Base-by-base conservation (phyloP, 192 early-diverging fungal species). In the Globomyces pollinis-pini region DNA sequence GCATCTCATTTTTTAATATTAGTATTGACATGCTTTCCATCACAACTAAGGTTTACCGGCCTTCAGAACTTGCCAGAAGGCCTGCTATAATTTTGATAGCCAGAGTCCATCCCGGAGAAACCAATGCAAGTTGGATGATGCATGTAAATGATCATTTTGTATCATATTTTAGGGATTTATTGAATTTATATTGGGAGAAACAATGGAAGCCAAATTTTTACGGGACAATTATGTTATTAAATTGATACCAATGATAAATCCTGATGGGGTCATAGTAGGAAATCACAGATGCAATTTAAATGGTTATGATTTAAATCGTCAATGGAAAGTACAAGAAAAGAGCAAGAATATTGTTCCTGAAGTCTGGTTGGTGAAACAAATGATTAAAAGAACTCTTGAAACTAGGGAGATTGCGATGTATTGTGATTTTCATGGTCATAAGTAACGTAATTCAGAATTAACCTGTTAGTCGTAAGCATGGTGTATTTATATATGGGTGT, bases 361-460 rank as follows among this genome's bases (percentile, higher is more conserved):
- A 38, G 53, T 76, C 1, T 47, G 32, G 18, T 18, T 43, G 6
- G 57, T 63, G 13, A 45, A 51, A 36, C 28, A 39, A 21, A 58
- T 76, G 53, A 41, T 76, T 7, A 32, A 56, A 31, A 24, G 55
- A 26, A 67, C 49, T 29, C 11, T 38, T 5, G 33, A 28, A 5
- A 34, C 32, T 20, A 23, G 66, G 30, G 58, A 67, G 6, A 43
- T 76, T n/a, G 30, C 51, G 7, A 16, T 76, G n/a, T 76, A 47
- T 55, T 72, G 70, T 47, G 74, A 76, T 47, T 36, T 76, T 11
- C 74, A 76, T 55, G 74, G 74, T 15, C 74, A 76, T 55, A 72
- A 67, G 52, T 62, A 61, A 50, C 36, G 34, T 44, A 33, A n/a
- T 32, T 49, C 7, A 32, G 7, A 20, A n/a, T n/a, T n/a, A n/a